Base-by-base conservation (phyloP, 179 eudicot genomes). In the Amaranthus tricolor region DNA sequence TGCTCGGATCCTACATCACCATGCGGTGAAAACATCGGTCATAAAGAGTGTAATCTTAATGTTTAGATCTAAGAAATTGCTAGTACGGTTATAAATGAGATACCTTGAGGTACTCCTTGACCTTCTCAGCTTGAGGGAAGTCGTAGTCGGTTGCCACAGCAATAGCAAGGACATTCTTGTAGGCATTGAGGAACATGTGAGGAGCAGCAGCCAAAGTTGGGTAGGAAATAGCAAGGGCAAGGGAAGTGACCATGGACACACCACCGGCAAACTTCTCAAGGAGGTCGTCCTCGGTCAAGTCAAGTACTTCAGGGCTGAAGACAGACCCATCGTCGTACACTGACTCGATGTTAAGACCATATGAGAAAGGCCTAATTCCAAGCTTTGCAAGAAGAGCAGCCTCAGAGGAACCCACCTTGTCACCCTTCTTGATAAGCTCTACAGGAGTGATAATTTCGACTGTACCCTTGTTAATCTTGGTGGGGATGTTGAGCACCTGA, bases 381-480 rank as follows among this genome's bases (percentile, higher is more conserved):
- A 92, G 97, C 84, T 92, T 92, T 5, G 97, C 88, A 13, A 92
- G 92, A 56, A 92, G 80, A 10, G 96, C 97, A 65, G 97, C 89
- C 79, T 92, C 97, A 60, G 96, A 92, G 0, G 97, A 92, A 45
- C 97, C 97, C 14, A 92, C 97, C 85, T 92, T 92, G 21, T 92
- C 96, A 31, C 94, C 96, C 88, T 85, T 84, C 89, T 83, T 88
- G 80, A 92, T 89, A 16, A 92, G 90, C 83, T 92, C 97, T 31
- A 92, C 97, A 2, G 96, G 88, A 75, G 94, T 92, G 77, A 92
- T 87, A 54, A 92, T 92, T 84, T 92, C 97, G 0, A 91, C 97
- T 5, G 96, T 92, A 66, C 97, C 97, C 85, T 92, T 92, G 92
- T 92, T 92, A 86, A 92, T 92, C 85, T 92, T 92, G 74, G 97